These are phyloP conservation scores for Boletus rubroflammeus DNA, from an alignment of 768 basidiomycete genomes.

Conservation along the genomic window DNA sequence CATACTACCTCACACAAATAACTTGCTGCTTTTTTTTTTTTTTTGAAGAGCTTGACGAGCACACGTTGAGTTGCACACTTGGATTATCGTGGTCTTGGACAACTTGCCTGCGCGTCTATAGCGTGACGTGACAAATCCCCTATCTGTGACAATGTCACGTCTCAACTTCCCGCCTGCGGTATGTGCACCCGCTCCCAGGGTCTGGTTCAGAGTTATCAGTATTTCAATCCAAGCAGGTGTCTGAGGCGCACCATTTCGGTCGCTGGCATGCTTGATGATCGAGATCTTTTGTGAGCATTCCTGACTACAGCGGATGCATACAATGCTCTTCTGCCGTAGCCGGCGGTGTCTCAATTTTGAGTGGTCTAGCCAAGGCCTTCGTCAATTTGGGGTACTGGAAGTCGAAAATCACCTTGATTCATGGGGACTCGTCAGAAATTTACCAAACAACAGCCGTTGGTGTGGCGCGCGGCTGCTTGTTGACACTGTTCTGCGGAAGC, in stretches of 20 bases:
- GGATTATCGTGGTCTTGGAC: conserved; percentile 25
- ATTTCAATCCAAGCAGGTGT: neutral
- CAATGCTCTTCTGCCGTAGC: neutral
- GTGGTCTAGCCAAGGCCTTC: neutral
- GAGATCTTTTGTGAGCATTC: neutral
- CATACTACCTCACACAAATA: conserved; percentile 29
- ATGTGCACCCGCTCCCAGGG: neutral
- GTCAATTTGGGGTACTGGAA: neutral
- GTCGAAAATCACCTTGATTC: conserved; percentile 5
- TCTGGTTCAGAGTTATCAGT: neutral
- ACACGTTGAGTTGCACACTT: conserved; percentile 30
- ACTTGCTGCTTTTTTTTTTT: conserved; percentile 19
- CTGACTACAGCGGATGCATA: neutral
- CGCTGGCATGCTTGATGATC: neutral
- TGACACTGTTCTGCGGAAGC: conserved; percentile 12
- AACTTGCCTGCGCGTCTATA: conserved; percentile 27
- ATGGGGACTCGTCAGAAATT: neutral
- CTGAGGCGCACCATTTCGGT: conserved; percentile 3
- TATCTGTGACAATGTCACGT: conserved; percentile 28
- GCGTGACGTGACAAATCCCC: conserved; percentile 30
- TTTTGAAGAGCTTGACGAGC: conserved; percentile 23
- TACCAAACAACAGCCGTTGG: neutral
- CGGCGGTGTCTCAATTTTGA: conserved; percentile 15
- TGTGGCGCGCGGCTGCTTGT: neutral
- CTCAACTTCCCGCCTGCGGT: conserved; percentile 7